Conservation (phyloP, 495 filamentous ascomycete genomes). For the Hypoxylon rickii region DNA sequence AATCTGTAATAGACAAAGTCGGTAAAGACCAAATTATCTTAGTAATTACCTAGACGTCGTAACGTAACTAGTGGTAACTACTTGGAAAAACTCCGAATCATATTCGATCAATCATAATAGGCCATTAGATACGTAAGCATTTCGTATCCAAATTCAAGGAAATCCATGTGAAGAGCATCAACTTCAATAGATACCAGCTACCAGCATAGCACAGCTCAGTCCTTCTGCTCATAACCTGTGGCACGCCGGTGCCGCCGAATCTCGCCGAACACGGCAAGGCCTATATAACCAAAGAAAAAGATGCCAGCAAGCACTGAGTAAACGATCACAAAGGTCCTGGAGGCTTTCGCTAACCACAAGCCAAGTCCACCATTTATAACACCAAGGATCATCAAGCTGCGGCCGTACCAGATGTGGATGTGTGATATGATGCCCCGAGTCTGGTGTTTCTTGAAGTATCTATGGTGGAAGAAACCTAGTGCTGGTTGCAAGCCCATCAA, state of each 20-base stretch:
- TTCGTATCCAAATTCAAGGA: background rate
- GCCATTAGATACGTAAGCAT: no score
- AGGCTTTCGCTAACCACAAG: conserved; percentile 53
- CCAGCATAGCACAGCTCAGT: background rate
- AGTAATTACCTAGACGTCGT: no score
- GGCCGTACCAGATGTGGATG: conserved; percentile 72
- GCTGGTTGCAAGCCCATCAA: conserved; percentile 67
- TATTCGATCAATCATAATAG: no score
- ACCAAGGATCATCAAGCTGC: conserved; percentile 63
- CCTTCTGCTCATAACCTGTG: conserved; percentile 13
- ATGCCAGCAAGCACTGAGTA: conserved; percentile 65
- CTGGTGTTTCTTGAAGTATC: conserved; percentile 52
- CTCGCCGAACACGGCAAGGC: conserved; percentile 31
- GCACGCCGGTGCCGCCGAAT: conserved; percentile 10
- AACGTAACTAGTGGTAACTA: no score
- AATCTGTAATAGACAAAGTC: no score
- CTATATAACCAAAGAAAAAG: conserved; percentile 51
- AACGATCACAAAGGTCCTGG: conserved; percentile 55
- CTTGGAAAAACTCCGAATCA: no score
- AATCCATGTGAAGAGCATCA: background rate
- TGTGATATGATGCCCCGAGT: conserved; percentile 59
- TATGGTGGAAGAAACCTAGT: conserved; percentile 68
- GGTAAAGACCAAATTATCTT: background rate
- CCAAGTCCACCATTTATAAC: conserved; percentile 75
- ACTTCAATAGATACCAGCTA: background rate